Evolutionary conservation across 352 stramenopile genomes (phyloP).

Genomic region (Blastocystis sp.): DNA sequence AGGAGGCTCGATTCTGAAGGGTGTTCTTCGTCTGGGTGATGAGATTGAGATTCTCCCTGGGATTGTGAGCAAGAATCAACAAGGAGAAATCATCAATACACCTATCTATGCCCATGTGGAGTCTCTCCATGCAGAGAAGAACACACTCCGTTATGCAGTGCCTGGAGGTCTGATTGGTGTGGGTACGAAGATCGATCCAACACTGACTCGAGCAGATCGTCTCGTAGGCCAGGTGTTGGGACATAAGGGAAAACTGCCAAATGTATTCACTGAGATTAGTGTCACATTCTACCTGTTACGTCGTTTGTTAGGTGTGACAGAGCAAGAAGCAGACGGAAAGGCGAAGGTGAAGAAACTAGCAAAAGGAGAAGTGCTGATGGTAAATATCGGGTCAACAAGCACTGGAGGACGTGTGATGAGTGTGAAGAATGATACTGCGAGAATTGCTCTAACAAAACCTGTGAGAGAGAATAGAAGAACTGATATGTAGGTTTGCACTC

Average conservation of each 20-base stretch:
- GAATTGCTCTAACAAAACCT: constrained; percentile 93
- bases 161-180: constrained; percentile 98
- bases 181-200: constrained; percentile 97
- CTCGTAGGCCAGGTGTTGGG: constrained; percentile 92
- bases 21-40: constrained; percentile 91
- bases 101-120: constrained; percentile 89
- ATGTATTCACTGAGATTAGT: constrained; percentile 96
- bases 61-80: constrained; percentile 96
- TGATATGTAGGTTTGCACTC: constrained; percentile 90
- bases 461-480: constrained; percentile 80
- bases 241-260: constrained; percentile 91
- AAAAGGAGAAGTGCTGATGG: constrained; percentile 98
- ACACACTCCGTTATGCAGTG: constrained; percentile 97
- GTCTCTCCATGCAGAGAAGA: constrained; percentile 96
- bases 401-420: constrained; percentile 87
- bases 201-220: constrained; percentile 94
- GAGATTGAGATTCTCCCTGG: constrained; percentile 98
- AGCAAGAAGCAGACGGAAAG: constrained; percentile 94
- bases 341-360: constrained; percentile 97
- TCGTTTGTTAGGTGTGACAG: constrained; percentile 97
- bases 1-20: constrained; percentile 88
- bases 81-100: constrained; percentile 77
- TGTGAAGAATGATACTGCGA: constrained; percentile 74
- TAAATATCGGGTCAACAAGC: constrained; percentile 99
- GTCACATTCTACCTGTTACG: constrained; percentile 99